Evolutionary conservation across 2,329 filamentous ascomycete species (phyloP), one percentile per base, ranked within the genome.

Genomic region (Alternaria sp.): DNA sequence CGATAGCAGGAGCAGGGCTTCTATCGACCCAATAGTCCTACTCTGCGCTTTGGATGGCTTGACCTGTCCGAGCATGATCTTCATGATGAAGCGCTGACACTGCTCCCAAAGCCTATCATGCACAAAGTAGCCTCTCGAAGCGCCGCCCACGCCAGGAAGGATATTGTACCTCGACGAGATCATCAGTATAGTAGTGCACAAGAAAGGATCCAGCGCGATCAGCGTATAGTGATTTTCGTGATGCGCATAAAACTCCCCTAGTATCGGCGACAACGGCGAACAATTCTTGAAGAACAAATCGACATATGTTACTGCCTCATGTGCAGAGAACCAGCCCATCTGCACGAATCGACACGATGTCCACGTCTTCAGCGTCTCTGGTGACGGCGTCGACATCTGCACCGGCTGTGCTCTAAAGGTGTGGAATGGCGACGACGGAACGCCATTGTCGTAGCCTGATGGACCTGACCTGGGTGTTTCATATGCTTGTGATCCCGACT

Each of bases 271-370:
- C 27, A 86, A 63, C 2, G 80, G 80, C 5, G 81, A 83, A 67
- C 85, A 81, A 32, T 85, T 84, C 57, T 82, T 80, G 72, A 83
- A 86, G 67, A 86, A 79, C 77, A 85, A 58, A 61, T 86, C 84
- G 46, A 86, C 76, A 57, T 85, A 85, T 1, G 81, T 83, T 1
- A 86, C 80, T 10, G 84, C 84, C 67, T 87, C 85, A 55, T 82
- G 79, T 3, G 85, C 83, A 0, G 83, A 83, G 56, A 87, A 83
- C 84, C 84, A 86, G 0, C 84, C 85, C 83, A 85, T 85, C 59
- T 81, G 82, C 18, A 86, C 84, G 65, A 86, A 86, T 0, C 84
- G 81, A 66, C 82, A 84, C 4, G 79, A 73, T 16, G 82, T 81
- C 83, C 83, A 85, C 18, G 81, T 69, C 52, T 78, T 76, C 34